Evolutionary conservation across 2,329 filamentous ascomycete species (phyloP), one percentile per base, ranked within the genome.

Genomic region (Cladosporium colombiae): DNA sequence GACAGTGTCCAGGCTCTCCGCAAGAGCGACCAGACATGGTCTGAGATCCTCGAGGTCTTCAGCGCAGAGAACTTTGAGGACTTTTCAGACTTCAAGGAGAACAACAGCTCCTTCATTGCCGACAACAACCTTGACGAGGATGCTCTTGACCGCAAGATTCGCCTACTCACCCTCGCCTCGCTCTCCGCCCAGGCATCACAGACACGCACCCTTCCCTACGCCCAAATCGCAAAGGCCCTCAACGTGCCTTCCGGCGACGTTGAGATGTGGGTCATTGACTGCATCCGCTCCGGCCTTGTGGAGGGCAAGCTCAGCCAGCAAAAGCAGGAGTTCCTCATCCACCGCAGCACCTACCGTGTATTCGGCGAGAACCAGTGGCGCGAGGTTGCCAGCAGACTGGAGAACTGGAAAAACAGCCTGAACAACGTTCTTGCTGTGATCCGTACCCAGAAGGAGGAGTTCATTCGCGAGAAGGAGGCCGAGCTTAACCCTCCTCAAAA

Each of bases 351-450:
- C 67, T 97, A 98, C 86, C 90, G 95, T 68, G 93, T 97, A 64
- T 99, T 99, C 76, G 92, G 92, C 73, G 92, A 97, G 83, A 96
- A 96, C 85, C 95, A 99, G 83, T 99, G 96, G 93, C 88, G 91
- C 73, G 94, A 99, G 83, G 90, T 99, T 63, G 91, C 92, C 68
- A 92, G 91, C 69, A 87, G 94, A 68, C 83, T 99, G 74, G 93
- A 97, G 81, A 91, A 93, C 78, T 98, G 94, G 94, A 89, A 91
- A 79, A 85, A 87, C 73, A 94, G 91, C 73, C 83, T 98, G 74
- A 86, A 88, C 76, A 88, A 87, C 71, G 93, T 99, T 21, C 83
- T 96, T 72, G 83, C 84, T 65, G 91, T 95, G 55, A 86, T 98
- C 71, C 87, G 89, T 75, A 84, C 87, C 77, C 92, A 96, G 83